These are phyloP conservation scores for Ganoderma lucidum DNA, from an alignment of 1,284 basidiomycete genomes.

Conservation along the genomic window DNA sequence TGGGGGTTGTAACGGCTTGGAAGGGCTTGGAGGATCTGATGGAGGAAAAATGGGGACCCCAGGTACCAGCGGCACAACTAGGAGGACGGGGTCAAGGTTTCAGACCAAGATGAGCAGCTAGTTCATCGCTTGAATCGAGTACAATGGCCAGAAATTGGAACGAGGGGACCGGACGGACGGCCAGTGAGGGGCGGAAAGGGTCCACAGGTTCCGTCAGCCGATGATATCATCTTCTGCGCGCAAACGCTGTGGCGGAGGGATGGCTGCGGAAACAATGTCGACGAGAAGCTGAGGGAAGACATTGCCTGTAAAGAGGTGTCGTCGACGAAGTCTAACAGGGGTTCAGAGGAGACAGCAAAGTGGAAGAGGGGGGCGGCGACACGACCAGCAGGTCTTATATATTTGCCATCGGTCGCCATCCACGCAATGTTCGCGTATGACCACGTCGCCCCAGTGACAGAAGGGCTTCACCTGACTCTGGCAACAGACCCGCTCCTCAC, in stretches of 20 bases:
- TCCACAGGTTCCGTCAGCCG: neutral
- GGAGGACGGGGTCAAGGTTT: neutral
- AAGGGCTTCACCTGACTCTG: conserved; percentile 27
- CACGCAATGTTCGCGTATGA: conserved; percentile 11
- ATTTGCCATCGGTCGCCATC: neutral
- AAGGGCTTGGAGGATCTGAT: conserved; percentile 4
- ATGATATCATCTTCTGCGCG: neutral
- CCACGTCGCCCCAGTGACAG: conserved; percentile 28
- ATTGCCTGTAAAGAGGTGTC: neutral
- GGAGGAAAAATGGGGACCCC: neutral
- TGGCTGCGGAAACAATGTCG: neutral
- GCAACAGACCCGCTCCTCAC: conserved; percentile 19
- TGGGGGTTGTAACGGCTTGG: neutral
- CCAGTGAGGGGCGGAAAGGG: neutral
- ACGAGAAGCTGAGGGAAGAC: neutral
- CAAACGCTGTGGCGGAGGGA: neutral
- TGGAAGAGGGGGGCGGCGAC: neutral
- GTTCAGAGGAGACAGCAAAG: neutral
- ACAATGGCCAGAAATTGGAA: neutral
- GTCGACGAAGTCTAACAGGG: neutral
- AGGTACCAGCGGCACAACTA: neutral
- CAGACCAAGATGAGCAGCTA: neutral
- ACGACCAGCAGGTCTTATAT: conserved; percentile 14
- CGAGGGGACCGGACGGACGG: neutral
- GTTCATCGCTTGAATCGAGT: neutral